Base-by-base conservation (phyloP, 2,329 filamentous ascomycete species). In the Talaromyces marneffei region DNA sequence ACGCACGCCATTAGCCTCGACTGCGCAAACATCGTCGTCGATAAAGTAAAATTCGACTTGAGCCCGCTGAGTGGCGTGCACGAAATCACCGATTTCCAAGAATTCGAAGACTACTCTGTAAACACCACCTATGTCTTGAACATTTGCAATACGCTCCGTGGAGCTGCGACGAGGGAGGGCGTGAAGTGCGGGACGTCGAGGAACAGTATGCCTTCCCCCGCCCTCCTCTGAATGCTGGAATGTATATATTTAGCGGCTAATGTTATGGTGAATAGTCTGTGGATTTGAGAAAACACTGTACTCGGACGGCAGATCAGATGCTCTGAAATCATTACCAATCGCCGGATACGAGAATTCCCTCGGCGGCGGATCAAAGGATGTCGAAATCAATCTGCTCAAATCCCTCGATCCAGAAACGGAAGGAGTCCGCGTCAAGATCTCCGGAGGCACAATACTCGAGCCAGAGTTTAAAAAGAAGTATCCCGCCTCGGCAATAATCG, bases 371-470 rank as follows among this genome's bases (percentile, higher is more conserved):
- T 65, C 64, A 37, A 73, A 71, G 58, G 87, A 93, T 64, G 84
- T 85, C 64, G 83, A 87, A 63, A 82, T 85, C 62, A 86, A 84
- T 62, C 81, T 86, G 53, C 78, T 96, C 44, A 88, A 86, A 57
- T 81, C 86, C 65, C 77, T 83, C 1, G 89, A 93, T 70, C 78
- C 83, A 3, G 80, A 85, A 23, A 86, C 85, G 64, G 86, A 94
- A 67, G 92, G 93, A 1, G 69, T 96, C 10, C 82, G 86, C 16
- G 73, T 94, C 1, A 85, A 87, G 63, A 74, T 96, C 55, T 79
- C 84, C 54, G 88, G 86, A 7, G 83, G 82, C 12, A 74, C 78
- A 20, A 60, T 63, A 48, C 53, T 20, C 16, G 59, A 61, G 29
- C 42, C 50, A 5, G 59, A 37, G 23, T 10, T 40, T 10, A 59